Evolutionary conservation across 768 basidiomycete species (phyloP).

Genomic region (Russula griseocarnosa): DNA sequence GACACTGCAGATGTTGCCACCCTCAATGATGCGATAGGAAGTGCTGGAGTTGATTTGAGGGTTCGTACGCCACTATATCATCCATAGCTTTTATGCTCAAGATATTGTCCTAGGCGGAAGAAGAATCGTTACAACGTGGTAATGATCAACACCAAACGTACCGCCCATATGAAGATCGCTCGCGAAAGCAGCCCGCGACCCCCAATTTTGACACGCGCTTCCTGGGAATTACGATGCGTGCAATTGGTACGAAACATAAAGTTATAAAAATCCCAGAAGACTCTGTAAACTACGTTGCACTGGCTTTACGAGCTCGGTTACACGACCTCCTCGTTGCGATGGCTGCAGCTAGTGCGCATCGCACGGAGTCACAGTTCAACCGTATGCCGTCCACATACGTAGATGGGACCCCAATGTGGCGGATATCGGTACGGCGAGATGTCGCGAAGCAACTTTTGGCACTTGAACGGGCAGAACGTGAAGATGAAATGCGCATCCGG

Average conservation of each 20-base stretch:
- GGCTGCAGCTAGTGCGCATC: constrained; percentile 64
- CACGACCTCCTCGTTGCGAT: constrained; percentile 64
- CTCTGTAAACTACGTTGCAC: constrained; percentile 69
- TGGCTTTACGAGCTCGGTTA: constrained; percentile 72
- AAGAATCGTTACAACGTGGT: constrained; percentile 69
- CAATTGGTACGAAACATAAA: constrained; percentile 63
- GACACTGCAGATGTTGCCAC: constrained; percentile 73
- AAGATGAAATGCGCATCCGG: constrained; percentile 73
- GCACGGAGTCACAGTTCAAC: constrained; percentile 67
- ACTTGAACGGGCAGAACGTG: constrained; percentile 74
- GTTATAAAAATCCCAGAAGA: constrained; percentile 67
- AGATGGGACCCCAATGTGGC: constrained; percentile 80
- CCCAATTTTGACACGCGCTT: constrained; percentile 67
- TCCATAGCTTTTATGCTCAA: neutral
- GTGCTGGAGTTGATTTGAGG: constrained; percentile 82
- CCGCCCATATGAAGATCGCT: constrained; percentile 71
- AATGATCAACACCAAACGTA: constrained; percentile 60
- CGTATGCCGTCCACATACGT: constrained; percentile 61
- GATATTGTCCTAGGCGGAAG: constrained; percentile 60
- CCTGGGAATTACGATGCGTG: constrained; percentile 63
- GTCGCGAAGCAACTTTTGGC: constrained; percentile 71
- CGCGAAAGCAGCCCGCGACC: constrained; percentile 66
- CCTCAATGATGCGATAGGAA: constrained; percentile 79
- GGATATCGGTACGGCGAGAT: constrained; percentile 69
- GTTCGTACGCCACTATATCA: constrained; percentile 39